Evolutionary conservation across 2,329 filamentous ascomycete genomes (phyloP), one percentile per base, ranked within the genome.

Genomic region (Aureobasidium sp.): DNA sequence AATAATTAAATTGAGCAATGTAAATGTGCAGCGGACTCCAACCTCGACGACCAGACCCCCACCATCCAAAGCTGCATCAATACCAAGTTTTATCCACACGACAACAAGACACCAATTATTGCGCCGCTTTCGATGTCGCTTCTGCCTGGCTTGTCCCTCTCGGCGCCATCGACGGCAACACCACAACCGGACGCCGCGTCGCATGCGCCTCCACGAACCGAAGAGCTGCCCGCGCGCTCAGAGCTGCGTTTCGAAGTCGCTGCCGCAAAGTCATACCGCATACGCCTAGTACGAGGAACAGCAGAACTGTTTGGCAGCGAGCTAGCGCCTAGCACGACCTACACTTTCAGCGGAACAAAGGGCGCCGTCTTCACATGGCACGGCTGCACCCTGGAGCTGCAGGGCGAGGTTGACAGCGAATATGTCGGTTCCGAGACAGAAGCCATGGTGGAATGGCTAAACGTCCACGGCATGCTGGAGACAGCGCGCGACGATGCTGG

Each of bases 261-360:
- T 3, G 73, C 73, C 62, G 64, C 63, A 17, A 69, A 69, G 54
- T 58, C 65, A 39, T 74, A 73, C 69, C 71, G 62, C 59, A 69
- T 81, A 67, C 75, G 91, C 78, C 80, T 97, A 29, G 76, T 90
- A 61, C 85, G 82, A 37, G 94, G 94, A 64, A 91, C 87, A 1
- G 94, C 93, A 53, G 94, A 99, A 75, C 85, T 96, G 70, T 96
- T 97, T 72, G 94, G 94, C 71, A 92, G 93, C 61, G 94, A 99
- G 77, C 87, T 99, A 47, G 91, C 91, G 12, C 82, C 84, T 11
- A 88, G 88, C 62, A 88, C 88, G 57, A 81, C 84, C 11, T 97
- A 97, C 77, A 86, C 81, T 35, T 93, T 99, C 74, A 82, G 83
- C 49, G 89, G 90, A 61, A 84, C 83, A 67, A 95, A 95, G 77